Percentiles rank a stretch among this genome's conserved stretches.
These are phyloP conservation scores for Lipomyces starkeyi DNA, from an alignment of 805 yeast species.

Conservation along the genomic window DNA sequence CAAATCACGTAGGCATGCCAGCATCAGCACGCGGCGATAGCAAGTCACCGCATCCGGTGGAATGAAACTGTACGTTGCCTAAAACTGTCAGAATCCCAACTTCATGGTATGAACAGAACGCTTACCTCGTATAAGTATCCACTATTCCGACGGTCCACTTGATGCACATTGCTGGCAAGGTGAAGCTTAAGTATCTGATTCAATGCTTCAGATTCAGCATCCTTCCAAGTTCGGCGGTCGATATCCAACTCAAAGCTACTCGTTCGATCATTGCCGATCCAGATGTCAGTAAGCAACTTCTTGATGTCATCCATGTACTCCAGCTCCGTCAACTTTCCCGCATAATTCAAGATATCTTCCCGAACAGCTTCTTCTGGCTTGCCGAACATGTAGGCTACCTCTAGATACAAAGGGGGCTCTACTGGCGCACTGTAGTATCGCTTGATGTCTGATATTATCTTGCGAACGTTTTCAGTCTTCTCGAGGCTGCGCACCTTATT, in stretches of 20 bases:
- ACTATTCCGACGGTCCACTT: slow-evolving; percentile 5
- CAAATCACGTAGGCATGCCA: slow-evolving; percentile 25
- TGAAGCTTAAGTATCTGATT: slow-evolving; percentile 42
- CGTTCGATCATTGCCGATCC: background rate
- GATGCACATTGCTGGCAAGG: slow-evolving; percentile 16
- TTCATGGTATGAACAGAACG: background rate
- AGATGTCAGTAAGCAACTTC: slow-evolving; percentile 12
- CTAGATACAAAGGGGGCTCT: slow-evolving; percentile 16
- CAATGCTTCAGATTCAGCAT: slow-evolving; percentile 47
- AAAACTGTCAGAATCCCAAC: background rate
- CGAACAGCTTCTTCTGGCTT: slow-evolving; percentile 12
- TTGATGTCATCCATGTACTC: slow-evolving; percentile 33
- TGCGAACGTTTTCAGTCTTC: slow-evolving; percentile 9
- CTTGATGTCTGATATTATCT: slow-evolving; percentile 1
- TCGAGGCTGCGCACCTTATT: slow-evolving; percentile 18
- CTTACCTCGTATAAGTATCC: slow-evolving; percentile 27
- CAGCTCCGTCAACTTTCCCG: slow-evolving; percentile 10
- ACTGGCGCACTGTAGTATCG: slow-evolving; percentile 10
- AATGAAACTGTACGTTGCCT: slow-evolving; percentile 44
- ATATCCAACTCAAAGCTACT: slow-evolving; percentile 48
- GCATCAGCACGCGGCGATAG: slow-evolving; percentile 50
- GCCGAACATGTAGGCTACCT: slow-evolving; percentile 18
- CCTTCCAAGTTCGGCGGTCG: slow-evolving; percentile 53
- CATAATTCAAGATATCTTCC: slow-evolving; percentile 16
- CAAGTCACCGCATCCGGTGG: slow-evolving; percentile 53